Conservation (phyloP, 345 rosid species). For the Nasturtium officinale region DNA sequence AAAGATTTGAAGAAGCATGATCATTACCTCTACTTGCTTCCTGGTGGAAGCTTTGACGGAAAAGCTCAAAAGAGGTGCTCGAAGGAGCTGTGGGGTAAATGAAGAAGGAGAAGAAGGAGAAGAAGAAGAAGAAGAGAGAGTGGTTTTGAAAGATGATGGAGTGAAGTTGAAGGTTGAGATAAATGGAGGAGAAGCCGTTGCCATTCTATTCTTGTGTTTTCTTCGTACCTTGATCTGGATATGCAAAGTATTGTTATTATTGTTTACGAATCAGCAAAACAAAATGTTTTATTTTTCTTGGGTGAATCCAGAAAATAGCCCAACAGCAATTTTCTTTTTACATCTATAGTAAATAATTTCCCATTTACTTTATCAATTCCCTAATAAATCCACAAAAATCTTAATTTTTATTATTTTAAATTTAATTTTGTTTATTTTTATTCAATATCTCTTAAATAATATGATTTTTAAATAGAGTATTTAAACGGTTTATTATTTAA, state of each 20-base stretch:
- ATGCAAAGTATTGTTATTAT: not conserved
- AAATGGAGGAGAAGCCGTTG: constrained; percentile 50
- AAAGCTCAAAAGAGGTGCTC: constrained; percentile 43
- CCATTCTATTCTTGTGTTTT: constrained; percentile 13
- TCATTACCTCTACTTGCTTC: constrained; percentile 61
- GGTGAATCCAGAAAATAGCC: too few species aligned
- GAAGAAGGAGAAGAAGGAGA: not conserved
- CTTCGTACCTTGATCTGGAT: constrained; percentile 15
- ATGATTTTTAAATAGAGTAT: too few species aligned
- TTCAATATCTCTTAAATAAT: too few species aligned
- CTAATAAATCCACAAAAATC: too few species aligned
- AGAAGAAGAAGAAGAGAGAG: constrained; percentile 23
- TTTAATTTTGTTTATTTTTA: too few species aligned
- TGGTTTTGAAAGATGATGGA: constrained; percentile 42
- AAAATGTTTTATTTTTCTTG: not conserved
- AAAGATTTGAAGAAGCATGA: not conserved
- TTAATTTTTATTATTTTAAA: too few species aligned
- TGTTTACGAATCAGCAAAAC: not conserved
- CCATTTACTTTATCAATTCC: too few species aligned
- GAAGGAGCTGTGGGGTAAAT: constrained; percentile 40
- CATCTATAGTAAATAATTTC: too few species aligned
- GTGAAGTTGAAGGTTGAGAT: constrained; percentile 48
- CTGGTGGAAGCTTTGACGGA: constrained; percentile 52
- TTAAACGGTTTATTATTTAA: too few species aligned
- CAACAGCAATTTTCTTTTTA: too few species aligned